These are phyloP conservation scores for Mucor circinelloides DNA, from an alignment of 371 early-diverging fungal genomes.

Conservation along the genomic window DNA sequence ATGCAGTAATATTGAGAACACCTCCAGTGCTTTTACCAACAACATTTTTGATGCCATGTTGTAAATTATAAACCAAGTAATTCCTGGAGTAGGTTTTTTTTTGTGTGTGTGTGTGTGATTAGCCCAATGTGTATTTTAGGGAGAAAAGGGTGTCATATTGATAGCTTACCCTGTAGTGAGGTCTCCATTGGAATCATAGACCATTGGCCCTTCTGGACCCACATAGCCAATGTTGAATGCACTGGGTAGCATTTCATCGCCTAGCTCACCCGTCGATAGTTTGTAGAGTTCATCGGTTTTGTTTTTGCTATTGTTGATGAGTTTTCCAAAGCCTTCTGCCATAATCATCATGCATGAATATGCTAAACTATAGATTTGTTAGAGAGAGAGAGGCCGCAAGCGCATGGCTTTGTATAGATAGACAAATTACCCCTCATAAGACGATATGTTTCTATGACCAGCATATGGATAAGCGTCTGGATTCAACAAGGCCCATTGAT, in stretches of 20 bases:
- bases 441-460: constrained; percentile 55
- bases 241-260: constrained; percentile 41
- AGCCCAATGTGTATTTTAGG: no score
- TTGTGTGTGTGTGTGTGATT: no score
- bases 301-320: constrained; percentile 42
- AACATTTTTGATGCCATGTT: constrained; percentile 36
- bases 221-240: constrained; percentile 61
- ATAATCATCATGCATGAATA: constrained; percentile 67
- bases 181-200: constrained; percentile 58
- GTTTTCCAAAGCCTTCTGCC: constrained; percentile 49
- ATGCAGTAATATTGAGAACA: constrained; percentile 38
- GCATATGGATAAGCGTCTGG: constrained; percentile 58
- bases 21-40: constrained; percentile 56
- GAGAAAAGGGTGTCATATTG: not conserved
- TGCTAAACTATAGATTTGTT: constrained; percentile 34
- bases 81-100: constrained; percentile 32
- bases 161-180: constrained; percentile 48
- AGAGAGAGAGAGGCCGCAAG: no score
- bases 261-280: constrained; percentile 45
- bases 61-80: constrained; percentile 58
- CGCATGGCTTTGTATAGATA: not conserved
- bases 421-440: constrained; percentile 57
- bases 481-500: constrained; percentile 52
- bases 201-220: constrained; percentile 63
- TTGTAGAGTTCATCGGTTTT: constrained; percentile 38